Conservation (phyloP, 768 basidiomycete genomes). For the Macrolepiota dolichaula region DNA sequence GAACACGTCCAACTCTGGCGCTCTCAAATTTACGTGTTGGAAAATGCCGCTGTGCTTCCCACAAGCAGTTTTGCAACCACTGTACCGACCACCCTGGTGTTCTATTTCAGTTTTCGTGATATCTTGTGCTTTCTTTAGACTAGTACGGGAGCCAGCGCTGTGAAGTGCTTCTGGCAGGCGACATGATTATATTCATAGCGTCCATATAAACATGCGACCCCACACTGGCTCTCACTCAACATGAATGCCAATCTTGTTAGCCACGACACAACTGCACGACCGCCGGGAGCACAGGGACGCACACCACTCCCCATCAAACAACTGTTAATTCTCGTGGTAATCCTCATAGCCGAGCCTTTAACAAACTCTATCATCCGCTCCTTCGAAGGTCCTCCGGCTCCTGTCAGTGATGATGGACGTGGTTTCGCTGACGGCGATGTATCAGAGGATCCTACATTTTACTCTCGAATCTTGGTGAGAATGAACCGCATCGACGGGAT, state of each 20-base stretch:
- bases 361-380: conserved; percentile 42
- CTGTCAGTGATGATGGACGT: conserved; percentile 33
- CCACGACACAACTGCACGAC: background rate
- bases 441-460: too few relatives aligned
- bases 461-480: too few relatives aligned
- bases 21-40: background rate
- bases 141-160: background rate
- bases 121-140: background rate
- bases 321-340: conserved; percentile 32
- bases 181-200: background rate
- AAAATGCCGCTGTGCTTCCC: background rate
- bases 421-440: conserved; percentile 39
- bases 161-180: background rate
- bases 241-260: background rate
- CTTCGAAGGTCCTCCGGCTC: conserved; percentile 29
- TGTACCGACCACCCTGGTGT: background rate
- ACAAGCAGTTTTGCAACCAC: background rate
- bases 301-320: conserved; percentile 39
- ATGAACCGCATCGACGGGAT: too few relatives aligned
- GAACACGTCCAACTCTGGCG: too few relatives aligned
- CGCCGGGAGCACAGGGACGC: conserved; percentile 6
- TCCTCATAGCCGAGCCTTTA: conserved; percentile 41
- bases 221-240: background rate
- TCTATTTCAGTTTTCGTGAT: background rate
- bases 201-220: background rate